Base-by-base conservation (phyloP, 306 rosid genomes). In the Begonia fuchsioides region DNA sequence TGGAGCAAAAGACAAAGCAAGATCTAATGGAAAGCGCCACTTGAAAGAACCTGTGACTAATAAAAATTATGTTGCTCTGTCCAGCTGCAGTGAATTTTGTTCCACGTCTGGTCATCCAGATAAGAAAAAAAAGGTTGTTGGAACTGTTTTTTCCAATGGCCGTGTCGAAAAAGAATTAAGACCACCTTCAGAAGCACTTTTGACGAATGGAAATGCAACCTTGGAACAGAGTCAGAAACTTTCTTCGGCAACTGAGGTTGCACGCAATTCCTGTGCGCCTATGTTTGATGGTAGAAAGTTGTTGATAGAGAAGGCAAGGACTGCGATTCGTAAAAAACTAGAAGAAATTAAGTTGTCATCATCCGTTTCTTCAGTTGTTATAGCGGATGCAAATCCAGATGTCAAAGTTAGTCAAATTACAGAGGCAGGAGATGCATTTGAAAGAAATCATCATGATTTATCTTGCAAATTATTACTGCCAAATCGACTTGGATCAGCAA, bases 281-380 rank as follows among this genome's bases (percentile, higher is more conserved):
- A 74, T 82, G 52, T 79, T 81, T 57, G 94, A 92, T 59, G 77
- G 78, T 11, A 79, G 93, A 61, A 85, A 79, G 65, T 50, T 92
- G 71, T 65, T 92, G 80, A 77, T 92, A 40, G 93, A 82, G 81
- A 79, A 77, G 85, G 38, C 87, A 82, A 65, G 85, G 98, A 96
- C 26, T 4, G 26, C 69, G 55, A 82, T 92, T 48, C 64, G 60
- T 61, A 81, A 76, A 82, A 79, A 79, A 67, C 58, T 92, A 67
- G 83, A 73, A 63, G 88, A 26, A 26, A 26, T 26, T 44, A 82
- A 71, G 70, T 62, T 77, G 71, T 61, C 83, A 38, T 68, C 66
- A 50, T 50, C 70, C n/a, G 64, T 75, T 17, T 67, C 67, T 41
- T 11, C 35, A 26, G 35, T 26, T 26, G 35, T 26, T 26, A 26